These are phyloP conservation scores for Cordyceps pruinosa DNA, from an alignment of 2,329 filamentous ascomycete species.

Conservation along the genomic window DNA sequence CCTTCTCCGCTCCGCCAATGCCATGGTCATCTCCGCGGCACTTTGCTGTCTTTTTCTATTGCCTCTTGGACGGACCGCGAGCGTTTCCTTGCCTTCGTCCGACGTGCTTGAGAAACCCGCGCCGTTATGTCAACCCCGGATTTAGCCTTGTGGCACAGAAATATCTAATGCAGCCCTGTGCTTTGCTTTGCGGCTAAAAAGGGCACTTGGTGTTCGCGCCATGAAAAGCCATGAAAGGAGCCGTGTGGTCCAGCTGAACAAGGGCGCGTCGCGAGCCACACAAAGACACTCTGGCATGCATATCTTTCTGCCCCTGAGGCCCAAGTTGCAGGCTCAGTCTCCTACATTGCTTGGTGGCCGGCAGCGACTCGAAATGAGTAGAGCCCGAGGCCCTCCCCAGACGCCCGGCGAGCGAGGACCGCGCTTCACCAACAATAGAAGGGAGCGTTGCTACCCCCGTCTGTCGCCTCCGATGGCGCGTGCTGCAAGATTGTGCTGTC, in stretches of 20 bases:
- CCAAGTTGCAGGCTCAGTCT: no score
- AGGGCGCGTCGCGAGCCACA: neutral
- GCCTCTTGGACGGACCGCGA: no score
- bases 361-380: no score
- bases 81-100: neutral
- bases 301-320: neutral
- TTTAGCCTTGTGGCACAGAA: neutral
- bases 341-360: no score
- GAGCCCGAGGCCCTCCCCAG: no score
- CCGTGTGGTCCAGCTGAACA: neutral
- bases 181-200: neutral
- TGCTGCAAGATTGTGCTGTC: neutral
- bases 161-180: conserved; percentile 1
- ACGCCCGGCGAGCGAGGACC: neutral
- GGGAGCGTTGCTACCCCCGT: neutral
- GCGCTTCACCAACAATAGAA: neutral
- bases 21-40: neutral
- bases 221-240: neutral
- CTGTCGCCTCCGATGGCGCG: neutral
- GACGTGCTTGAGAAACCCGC: neutral
- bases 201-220: neutral
- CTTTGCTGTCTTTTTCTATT: neutral
- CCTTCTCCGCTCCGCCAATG: neutral
- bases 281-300: neutral
- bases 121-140: neutral